phyloP scores from a whole-genome alignment of 768 basidiomycete species.

The Scleroderma bovista region DNA sequence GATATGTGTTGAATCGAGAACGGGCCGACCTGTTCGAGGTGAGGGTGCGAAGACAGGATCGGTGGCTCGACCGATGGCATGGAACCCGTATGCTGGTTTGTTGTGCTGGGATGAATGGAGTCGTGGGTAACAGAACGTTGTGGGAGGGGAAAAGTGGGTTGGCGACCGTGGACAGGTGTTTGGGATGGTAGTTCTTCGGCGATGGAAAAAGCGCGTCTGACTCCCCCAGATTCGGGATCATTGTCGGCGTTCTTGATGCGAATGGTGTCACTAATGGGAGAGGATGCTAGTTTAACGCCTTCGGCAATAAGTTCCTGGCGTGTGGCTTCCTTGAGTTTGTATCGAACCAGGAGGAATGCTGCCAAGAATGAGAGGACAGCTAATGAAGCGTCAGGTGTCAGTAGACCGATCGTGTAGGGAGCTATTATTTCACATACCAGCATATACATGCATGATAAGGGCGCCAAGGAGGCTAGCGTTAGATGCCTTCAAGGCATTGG shows the following conservation, averaged over 20 bases:
- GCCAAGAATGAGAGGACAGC: slow-evolving; percentile 47
- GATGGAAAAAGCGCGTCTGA: neutral
- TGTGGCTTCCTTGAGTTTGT: slow-evolving; percentile 49
- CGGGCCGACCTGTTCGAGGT: slow-evolving; percentile 46
- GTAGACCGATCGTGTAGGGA: neutral
- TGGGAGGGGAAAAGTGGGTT: neutral
- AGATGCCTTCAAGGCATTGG: slow-evolving; percentile 24
- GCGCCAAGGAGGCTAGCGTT: slow-evolving; percentile 48
- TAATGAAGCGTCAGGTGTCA: slow-evolving; percentile 2
- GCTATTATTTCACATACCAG: slow-evolving; percentile 33
- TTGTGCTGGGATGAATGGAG: neutral
- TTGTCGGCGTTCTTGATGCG: slow-evolving; percentile 10
- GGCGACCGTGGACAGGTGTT: neutral
- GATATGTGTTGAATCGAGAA: slow-evolving; percentile 34
- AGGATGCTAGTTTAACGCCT: slow-evolving; percentile 18
- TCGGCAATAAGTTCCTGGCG: slow-evolving; percentile 40
- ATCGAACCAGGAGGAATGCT: slow-evolving; percentile 51
- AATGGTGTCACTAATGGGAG: slow-evolving; percentile 12
- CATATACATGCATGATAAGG: slow-evolving; percentile 49
- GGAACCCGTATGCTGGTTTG: slow-evolving; percentile 1
- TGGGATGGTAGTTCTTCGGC: slow-evolving; percentile 1
- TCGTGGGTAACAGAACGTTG: neutral
- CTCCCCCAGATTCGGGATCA: slow-evolving; percentile 1
- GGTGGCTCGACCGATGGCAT: slow-evolving; percentile 14
- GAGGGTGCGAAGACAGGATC: slow-evolving; percentile 42